Conservation (phyloP, 129 eudicot genomes). For the Pittosporum tobira region DNA sequence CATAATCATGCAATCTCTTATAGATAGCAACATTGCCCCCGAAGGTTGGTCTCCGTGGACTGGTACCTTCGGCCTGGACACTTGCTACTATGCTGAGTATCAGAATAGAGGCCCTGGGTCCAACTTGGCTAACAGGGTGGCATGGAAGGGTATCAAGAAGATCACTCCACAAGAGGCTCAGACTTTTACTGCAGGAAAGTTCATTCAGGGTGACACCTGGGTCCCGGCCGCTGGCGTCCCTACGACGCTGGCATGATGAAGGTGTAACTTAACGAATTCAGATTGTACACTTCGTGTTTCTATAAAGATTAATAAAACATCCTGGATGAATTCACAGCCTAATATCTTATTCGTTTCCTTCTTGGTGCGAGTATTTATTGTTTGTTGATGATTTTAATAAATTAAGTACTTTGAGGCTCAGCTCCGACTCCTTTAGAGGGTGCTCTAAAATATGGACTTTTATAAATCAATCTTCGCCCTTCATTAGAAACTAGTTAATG, state of each 20-base stretch:
- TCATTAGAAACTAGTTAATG: too few species aligned
- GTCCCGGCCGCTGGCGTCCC: slow-evolving; percentile 26
- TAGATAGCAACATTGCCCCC: slow-evolving; percentile 29
- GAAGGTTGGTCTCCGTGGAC: slow-evolving; percentile 51
- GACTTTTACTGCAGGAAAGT: slow-evolving; percentile 28
- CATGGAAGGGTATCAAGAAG: slow-evolving; percentile 31
- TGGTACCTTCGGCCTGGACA: slow-evolving; percentile 22
- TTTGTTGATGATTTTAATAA: too few species aligned
- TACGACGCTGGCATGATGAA: slow-evolving; percentile 37
- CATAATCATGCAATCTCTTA: slow-evolving; percentile 35
- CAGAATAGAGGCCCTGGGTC: slow-evolving; percentile 37
- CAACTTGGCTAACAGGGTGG: slow-evolving; percentile 15
- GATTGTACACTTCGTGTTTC: too few species aligned
- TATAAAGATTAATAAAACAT: too few species aligned
- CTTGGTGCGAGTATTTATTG: too few species aligned
- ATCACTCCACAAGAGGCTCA: slow-evolving; percentile 15
- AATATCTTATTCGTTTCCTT: too few species aligned
- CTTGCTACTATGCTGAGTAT: slow-evolving; percentile 31
- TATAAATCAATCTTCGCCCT: too few species aligned
- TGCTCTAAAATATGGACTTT: too few species aligned
- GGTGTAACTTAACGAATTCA: too few species aligned
- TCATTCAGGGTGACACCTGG: slow-evolving; percentile 31
- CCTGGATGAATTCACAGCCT: too few species aligned
- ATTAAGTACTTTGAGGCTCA: too few species aligned
- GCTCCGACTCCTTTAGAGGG: too few species aligned